Conservation (phyloP, 2,329 filamentous ascomycete genomes). For the Fusarium piperis region DNA sequence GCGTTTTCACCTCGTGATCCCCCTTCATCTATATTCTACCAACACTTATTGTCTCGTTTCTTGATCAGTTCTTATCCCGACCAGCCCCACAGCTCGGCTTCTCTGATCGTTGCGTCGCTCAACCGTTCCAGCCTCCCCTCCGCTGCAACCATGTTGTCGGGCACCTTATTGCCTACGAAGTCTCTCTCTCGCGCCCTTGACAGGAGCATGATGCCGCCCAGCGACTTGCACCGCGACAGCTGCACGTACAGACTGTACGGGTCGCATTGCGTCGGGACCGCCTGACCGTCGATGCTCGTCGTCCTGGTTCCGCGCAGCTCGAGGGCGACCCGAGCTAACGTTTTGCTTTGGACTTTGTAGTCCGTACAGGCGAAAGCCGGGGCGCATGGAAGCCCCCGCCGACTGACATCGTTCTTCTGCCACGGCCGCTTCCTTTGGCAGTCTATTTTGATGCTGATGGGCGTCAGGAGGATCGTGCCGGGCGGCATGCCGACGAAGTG, state of each 20-base stretch:
- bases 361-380: no score
- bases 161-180: not conserved
- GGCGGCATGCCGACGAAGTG: no score
- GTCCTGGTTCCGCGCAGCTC: no score
- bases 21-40: slow-evolving; percentile 1
- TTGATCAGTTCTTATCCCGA: slow-evolving; percentile 2
- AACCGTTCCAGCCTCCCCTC: slow-evolving; percentile 3
- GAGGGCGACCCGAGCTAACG: no score
- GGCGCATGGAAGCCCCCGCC: no score
- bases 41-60: slow-evolving; percentile 4
- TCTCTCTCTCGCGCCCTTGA: not conserved
- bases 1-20: not conserved
- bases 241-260: not conserved
- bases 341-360: no score
- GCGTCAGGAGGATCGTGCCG: no score
- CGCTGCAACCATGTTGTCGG: not conserved
- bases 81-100: slow-evolving; percentile 1
- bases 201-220: not conserved
- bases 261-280: not conserved
- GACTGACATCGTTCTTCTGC: no score
- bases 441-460: no score
- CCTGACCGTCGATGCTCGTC: no score
- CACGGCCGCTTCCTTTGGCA: no score
- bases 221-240: not conserved
- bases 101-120: not conserved